Conservation (phyloP, 1,284 basidiomycete genomes). For the Veloboletus limbatus region DNA sequence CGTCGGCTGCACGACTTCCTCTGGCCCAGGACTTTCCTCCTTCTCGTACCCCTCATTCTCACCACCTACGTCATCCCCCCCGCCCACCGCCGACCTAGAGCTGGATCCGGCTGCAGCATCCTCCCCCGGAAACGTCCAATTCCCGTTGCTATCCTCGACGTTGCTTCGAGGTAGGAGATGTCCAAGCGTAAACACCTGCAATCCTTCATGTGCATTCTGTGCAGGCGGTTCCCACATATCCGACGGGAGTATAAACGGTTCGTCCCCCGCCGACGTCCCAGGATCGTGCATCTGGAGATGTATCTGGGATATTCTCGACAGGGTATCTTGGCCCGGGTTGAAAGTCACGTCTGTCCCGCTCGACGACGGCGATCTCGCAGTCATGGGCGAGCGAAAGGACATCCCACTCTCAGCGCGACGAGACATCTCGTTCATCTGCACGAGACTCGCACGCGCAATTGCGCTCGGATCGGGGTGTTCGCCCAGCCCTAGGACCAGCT, state of each 20-base stretch:
- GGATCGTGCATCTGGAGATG: slow-evolving; percentile 25
- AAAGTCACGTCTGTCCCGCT: slow-evolving; percentile 18
- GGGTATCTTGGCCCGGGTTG: slow-evolving; percentile 12
- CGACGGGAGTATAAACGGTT: slow-evolving; percentile 39
- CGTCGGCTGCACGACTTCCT: slow-evolving; percentile 34
- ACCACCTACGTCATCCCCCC: slow-evolving; percentile 1
- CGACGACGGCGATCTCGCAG: slow-evolving; percentile 18
- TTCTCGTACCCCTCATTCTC: slow-evolving; percentile 26
- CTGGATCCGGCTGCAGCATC: slow-evolving; percentile 16
- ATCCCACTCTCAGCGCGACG: slow-evolving; percentile 50
- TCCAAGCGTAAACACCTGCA: slow-evolving; percentile 81
- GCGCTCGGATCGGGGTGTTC: slow-evolving; percentile 42
- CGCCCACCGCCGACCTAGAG: slow-evolving; percentile 3
- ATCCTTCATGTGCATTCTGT: slow-evolving; percentile 51
- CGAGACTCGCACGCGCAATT: slow-evolving; percentile 56
- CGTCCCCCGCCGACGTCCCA: slow-evolving; percentile 30
- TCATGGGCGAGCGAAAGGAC: slow-evolving; percentile 34
- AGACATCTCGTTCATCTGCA: slow-evolving; percentile 75
- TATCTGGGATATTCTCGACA: slow-evolving; percentile 26
- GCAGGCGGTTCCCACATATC: slow-evolving; percentile 30
- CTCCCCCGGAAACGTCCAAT: slow-evolving; percentile 52
- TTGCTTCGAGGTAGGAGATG: slow-evolving; percentile 65
- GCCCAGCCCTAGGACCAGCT: slow-evolving; percentile 51
- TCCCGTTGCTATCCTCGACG: slow-evolving; percentile 52
- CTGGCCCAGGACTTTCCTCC: slow-evolving; percentile 31